Percentiles rank a stretch among this genome's conserved stretches.
These are phyloP conservation scores for Casuarina cunninghamiana DNA, from an alignment of 306 rosid genomes.

Conservation along the genomic window DNA sequence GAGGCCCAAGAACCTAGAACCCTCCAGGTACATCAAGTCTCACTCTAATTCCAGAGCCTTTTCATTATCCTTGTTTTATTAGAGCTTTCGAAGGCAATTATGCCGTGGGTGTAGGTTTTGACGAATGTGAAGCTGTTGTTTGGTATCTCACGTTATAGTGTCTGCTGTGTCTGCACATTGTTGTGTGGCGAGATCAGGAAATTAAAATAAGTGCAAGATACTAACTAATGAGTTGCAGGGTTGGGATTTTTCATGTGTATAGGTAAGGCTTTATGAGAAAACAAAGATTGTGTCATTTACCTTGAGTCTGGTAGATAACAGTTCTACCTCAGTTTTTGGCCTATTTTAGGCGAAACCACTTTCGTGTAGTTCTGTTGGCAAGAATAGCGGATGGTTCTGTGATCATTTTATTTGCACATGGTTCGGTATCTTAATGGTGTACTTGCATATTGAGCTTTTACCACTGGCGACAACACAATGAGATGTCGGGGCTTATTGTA, in stretches of 20 bases:
- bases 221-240: neutral
- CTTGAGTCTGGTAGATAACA: neutral
- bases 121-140: neutral
- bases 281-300: neutral
- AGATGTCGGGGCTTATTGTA: neutral
- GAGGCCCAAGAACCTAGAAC: slow-evolving; percentile 98
- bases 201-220: no score
- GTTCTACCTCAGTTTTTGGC: neutral
- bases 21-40: slow-evolving; percentile 53
- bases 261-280: neutral
- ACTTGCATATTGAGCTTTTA: neutral
- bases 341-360: neutral
- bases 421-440: neutral
- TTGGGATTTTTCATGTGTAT: neutral
- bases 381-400: neutral
- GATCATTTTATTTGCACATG: neutral
- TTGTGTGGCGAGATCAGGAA: no score
- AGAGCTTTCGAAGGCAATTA: neutral
- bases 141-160: neutral
- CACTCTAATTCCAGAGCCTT: neutral
- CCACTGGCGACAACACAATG: neutral
- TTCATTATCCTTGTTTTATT: neutral
- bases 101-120: neutral
- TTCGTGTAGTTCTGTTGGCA: neutral
- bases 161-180: no score